These are phyloP conservation scores for Epichloe gansuensis DNA, from an alignment of 2,329 filamentous ascomycete genomes.

Conservation along the genomic window DNA sequence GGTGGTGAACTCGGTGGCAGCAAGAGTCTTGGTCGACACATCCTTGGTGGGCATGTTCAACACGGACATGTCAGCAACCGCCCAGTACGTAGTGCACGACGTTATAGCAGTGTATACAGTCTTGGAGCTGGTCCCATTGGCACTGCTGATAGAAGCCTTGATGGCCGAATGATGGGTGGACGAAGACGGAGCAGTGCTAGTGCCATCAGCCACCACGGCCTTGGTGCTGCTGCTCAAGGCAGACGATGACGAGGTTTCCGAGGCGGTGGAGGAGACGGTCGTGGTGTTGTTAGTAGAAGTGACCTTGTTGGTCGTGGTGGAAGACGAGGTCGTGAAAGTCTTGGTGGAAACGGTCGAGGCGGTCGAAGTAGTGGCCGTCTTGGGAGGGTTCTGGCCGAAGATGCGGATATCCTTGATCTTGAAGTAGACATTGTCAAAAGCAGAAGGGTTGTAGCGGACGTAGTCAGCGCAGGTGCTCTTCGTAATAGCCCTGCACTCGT, in stretches of 20 bases:
- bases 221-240: background rate
- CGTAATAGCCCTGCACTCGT: constrained; percentile 15
- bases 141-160: background rate
- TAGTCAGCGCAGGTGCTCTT: constrained; percentile 22
- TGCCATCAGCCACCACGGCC: background rate
- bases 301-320: too few species aligned
- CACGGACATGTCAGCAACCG: background rate
- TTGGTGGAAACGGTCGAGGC: background rate
- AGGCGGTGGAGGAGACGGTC: background rate
- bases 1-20: too few species aligned
- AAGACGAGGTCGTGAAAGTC: too few species aligned
- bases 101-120: too few species aligned
- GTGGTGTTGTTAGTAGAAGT: too few species aligned
- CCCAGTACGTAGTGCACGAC: too few species aligned
- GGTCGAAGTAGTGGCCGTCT: constrained; percentile 7
- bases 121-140: too few species aligned
- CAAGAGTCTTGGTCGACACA: background rate
- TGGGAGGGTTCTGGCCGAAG: constrained; percentile 11
- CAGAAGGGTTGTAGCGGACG: constrained; percentile 23
- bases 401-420: constrained; percentile 32
- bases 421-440: constrained; percentile 28
- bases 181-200: background rate
- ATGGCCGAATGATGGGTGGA: background rate
- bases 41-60: background rate
- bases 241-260: background rate